phyloP scores from a whole-genome alignment of 768 basidiomycete species.

The Boletus eberwhitei region DNA sequence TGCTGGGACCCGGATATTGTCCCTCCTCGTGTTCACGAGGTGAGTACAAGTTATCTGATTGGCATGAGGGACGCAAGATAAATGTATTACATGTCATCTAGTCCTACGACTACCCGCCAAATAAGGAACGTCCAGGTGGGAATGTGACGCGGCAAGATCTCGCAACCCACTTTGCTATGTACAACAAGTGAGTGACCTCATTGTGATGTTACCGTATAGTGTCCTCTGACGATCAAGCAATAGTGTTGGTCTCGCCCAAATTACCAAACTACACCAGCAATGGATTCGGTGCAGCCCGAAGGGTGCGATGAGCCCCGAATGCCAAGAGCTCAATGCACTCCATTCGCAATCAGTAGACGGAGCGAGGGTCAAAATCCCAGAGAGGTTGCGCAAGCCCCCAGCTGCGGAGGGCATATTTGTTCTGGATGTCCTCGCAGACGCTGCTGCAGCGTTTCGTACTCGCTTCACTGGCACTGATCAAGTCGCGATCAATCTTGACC shows the following conservation, averaged over 20 bases:
- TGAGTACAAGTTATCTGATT: slow-evolving; percentile 17
- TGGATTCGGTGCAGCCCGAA: slow-evolving; percentile 54
- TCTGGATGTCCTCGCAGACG: slow-evolving; percentile 48
- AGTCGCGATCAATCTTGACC: slow-evolving; percentile 21
- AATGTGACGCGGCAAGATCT: slow-evolving; percentile 52
- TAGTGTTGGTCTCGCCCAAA: slow-evolving; percentile 56
- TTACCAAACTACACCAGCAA: slow-evolving; percentile 54
- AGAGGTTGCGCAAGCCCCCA: slow-evolving; percentile 45
- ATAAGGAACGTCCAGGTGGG: slow-evolving; percentile 49
- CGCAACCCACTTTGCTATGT: slow-evolving; percentile 63
- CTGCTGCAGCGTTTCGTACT: slow-evolving; percentile 44
- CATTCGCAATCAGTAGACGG: slow-evolving; percentile 72
- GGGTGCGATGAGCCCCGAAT: slow-evolving; percentile 60
- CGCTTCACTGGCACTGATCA: slow-evolving; percentile 34
- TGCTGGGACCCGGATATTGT: slow-evolving; percentile 68
- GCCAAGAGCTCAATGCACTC: slow-evolving; percentile 68
- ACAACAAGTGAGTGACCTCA: slow-evolving; percentile 49
- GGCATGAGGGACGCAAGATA: background rate
- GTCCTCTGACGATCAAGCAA: background rate
- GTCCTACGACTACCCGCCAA: slow-evolving; percentile 68
- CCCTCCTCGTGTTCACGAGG: slow-evolving; percentile 53
- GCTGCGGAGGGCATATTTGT: slow-evolving; percentile 42
- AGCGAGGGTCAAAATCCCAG: slow-evolving; percentile 40
- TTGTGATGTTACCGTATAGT: background rate
- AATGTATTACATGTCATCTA: slow-evolving; percentile 18